phyloP scores from a whole-genome alignment of 495 filamentous ascomycete genomes.

The Xylaria cubensis region DNA sequence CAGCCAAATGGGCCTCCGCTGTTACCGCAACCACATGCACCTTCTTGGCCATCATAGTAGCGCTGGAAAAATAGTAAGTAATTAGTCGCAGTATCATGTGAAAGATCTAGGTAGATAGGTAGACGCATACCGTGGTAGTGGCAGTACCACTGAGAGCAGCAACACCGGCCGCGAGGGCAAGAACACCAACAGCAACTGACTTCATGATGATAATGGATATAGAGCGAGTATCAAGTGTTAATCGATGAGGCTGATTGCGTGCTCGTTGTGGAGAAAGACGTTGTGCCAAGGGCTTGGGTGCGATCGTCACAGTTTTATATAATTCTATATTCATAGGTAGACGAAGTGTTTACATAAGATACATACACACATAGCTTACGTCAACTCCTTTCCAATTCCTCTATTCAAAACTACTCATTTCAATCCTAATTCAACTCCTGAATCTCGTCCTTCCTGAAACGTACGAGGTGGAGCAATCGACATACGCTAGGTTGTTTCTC shows the following conservation, averaged over 20 bases:
- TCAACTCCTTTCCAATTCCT: neutral
- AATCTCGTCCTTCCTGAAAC: neutral
- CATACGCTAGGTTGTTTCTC: neutral
- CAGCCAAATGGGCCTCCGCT: constrained; percentile 20
- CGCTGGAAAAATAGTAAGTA: constrained; percentile 29
- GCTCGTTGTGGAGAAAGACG: neutral
- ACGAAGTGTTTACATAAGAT: neutral
- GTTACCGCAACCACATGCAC: constrained; percentile 46
- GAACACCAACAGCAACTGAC: constrained; percentile 3
- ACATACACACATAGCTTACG: neutral
- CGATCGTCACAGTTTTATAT: neutral
- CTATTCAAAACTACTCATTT: neutral
- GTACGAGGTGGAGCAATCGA: neutral
- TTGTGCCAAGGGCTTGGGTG: constrained; percentile 7
- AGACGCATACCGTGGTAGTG: constrained; percentile 26
- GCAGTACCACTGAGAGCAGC: constrained; percentile 21
- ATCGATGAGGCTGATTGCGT: neutral
- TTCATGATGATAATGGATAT: constrained; percentile 2
- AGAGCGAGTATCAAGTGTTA: neutral
- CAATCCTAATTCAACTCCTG: neutral
- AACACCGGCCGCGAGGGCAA: constrained; percentile 8
- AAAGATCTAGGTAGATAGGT: neutral
- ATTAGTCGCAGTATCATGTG: neutral
- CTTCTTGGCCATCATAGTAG: constrained; percentile 45
- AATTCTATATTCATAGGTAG: neutral